These are phyloP conservation scores for Boletales sp. DNA, from an alignment of 768 basidiomycete species.

Conservation along the genomic window DNA sequence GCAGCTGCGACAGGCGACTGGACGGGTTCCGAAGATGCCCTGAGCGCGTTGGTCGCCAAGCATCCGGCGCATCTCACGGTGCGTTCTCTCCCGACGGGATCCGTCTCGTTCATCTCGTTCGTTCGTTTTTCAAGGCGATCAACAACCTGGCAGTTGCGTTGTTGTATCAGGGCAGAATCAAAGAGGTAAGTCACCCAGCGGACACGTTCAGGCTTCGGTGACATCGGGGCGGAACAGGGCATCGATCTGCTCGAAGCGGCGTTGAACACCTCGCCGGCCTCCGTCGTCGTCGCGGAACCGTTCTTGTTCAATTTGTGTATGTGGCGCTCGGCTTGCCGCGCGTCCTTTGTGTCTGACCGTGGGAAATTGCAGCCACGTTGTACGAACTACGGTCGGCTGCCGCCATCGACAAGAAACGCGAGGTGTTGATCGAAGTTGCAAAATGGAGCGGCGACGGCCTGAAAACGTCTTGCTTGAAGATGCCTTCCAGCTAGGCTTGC, in stretches of 20 bases:
- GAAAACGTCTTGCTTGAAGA: conserved; percentile 71
- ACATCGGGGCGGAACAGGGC: too few species aligned
- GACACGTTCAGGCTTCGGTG: conserved; percentile 4
- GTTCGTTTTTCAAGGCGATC: conserved; percentile 42
- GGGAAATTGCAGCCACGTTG: conserved; percentile 51
- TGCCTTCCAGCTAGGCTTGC: conserved; percentile 52
- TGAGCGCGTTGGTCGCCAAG: conserved; percentile 43
- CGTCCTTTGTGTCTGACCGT: too few species aligned
- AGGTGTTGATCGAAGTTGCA: conserved; percentile 69
- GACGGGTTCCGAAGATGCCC: conserved; percentile 44
- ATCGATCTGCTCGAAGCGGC: conserved; percentile 67
- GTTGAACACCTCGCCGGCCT: conserved; percentile 60
- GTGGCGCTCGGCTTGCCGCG: conserved; percentile 17
- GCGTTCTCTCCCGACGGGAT: conserved; percentile 15
- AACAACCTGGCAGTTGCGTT: conserved; percentile 76
- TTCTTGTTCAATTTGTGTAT: conserved; percentile 83
- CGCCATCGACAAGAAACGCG: conserved; percentile 73
- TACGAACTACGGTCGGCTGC: conserved; percentile 77
- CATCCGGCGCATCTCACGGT: conserved; percentile 63
- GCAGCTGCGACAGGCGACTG: conserved; percentile 72
- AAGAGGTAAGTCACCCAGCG: conserved; percentile 45
- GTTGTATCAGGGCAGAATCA: conserved; percentile 66
- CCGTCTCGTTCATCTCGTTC: too few species aligned
- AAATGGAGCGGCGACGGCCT: conserved; percentile 87
- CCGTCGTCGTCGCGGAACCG: conserved; percentile 73